Percentiles rank a stretch among this genome's conserved stretches.
These are phyloP conservation scores for Camelina sativa DNA, from an alignment of 345 rosid species.

Conservation along the genomic window DNA sequence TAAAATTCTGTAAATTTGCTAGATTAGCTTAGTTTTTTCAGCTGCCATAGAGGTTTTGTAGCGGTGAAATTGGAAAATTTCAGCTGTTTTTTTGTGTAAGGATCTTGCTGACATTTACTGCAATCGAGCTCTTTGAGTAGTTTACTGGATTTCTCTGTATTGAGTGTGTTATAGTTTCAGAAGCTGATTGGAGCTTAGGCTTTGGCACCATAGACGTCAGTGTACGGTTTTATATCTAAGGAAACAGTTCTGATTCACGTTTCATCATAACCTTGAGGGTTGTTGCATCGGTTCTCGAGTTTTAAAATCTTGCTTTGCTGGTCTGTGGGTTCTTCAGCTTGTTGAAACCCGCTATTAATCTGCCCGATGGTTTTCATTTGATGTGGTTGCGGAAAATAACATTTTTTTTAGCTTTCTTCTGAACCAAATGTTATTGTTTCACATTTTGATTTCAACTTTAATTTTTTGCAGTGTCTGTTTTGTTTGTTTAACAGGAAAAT, in stretches of 20 bases:
- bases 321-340: no score
- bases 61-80: constrained; percentile 13
- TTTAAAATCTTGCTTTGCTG: not conserved
- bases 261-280: constrained; percentile 1
- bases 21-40: not conserved
- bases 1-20: not conserved
- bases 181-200: constrained; percentile 2
- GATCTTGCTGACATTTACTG: constrained; percentile 21
- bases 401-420: not conserved
- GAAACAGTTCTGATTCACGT: constrained; percentile 17
- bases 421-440: no score
- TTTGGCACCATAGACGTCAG: constrained; percentile 20
- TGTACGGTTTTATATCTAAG: constrained; percentile 3
- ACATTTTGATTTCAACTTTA: not conserved
- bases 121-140: constrained; percentile 5
- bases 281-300: constrained; percentile 11
- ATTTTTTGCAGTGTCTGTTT: not conserved
- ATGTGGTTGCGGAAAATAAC: not conserved
- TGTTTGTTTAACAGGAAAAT: constrained; percentile 29
- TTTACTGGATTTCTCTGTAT: constrained; percentile 11
- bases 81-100: not conserved
- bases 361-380: not conserved
- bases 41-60: constrained; percentile 7
- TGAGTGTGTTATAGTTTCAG: constrained; percentile 20
- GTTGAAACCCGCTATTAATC: no score